These are phyloP conservation scores for Prunus fruticosa DNA, from an alignment of 306 rosid species.

Conservation along the genomic window DNA sequence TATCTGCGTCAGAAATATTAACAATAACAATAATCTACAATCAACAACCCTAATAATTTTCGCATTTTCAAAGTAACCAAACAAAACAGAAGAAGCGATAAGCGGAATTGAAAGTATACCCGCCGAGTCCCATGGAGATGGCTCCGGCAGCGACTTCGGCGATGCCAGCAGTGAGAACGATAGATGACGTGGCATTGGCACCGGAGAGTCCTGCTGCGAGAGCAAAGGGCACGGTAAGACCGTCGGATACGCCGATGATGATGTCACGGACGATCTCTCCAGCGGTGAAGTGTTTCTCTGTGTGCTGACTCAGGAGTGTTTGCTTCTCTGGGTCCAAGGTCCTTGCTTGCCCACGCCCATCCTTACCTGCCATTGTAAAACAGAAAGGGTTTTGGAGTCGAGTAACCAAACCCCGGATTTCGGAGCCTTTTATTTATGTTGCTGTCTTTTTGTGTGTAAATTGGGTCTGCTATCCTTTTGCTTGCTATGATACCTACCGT, in stretches of 20 bases:
- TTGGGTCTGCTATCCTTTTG: background rate
- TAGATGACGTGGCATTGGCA: slow-evolving; percentile 39
- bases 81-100: background rate
- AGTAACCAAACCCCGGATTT: too few relatives aligned
- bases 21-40: too few relatives aligned
- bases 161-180: slow-evolving; percentile 43
- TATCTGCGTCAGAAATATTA: slow-evolving; percentile 24
- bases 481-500: too few relatives aligned
- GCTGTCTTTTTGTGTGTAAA: slow-evolving; percentile 4
- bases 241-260: slow-evolving; percentile 45
- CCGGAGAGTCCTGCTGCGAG: slow-evolving; percentile 46
- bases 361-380: background rate
- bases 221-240: slow-evolving; percentile 46
- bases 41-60: too few relatives aligned
- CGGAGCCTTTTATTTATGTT: background rate
- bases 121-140: slow-evolving; percentile 49
- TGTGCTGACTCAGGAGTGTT: slow-evolving; percentile 27
- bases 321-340: slow-evolving; percentile 30
- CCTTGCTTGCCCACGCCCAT: background rate
- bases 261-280: slow-evolving; percentile 42
- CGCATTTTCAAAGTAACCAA: slow-evolving; percentile 6
- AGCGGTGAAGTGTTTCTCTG: slow-evolving; percentile 40
- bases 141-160: slow-evolving; percentile 50
- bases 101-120: slow-evolving; percentile 13
- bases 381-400: background rate